Evolutionary conservation across 2,329 filamentous ascomycete species (phyloP).

Genomic region (Colletotrichum tropicale): DNA sequence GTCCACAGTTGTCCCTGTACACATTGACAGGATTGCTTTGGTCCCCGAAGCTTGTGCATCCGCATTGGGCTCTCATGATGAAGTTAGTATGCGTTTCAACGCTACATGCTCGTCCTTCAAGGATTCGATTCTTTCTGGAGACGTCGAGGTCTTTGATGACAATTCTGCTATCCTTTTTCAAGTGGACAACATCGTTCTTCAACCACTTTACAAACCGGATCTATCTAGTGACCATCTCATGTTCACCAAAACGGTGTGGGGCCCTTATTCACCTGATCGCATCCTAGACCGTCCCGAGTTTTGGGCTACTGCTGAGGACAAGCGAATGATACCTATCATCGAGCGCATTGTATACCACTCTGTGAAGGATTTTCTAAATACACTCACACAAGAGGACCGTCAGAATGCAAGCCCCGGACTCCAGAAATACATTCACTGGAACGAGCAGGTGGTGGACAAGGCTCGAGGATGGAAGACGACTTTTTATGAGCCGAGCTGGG

Average conservation of each 20-base stretch:
- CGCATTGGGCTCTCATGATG: not conserved
- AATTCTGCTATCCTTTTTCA: not conserved
- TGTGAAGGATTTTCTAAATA: not conserved
- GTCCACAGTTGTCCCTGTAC: not conserved
- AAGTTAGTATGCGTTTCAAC: not conserved
- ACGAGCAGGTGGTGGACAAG: not conserved
- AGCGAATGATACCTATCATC: not conserved
- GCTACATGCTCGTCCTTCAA: not conserved
- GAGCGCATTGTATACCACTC: slow-evolving; percentile 1
- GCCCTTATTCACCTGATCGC: not conserved
- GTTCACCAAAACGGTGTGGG: slow-evolving; percentile 1
- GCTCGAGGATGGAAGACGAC: not conserved
- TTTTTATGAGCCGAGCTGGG: not conserved
- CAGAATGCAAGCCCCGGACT: not conserved
- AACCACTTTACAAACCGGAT: not conserved
- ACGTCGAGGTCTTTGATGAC: not conserved
- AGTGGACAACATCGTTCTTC: not conserved
- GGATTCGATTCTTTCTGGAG: not conserved
- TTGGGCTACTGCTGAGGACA: slow-evolving; percentile 3
- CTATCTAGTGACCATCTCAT: not conserved
- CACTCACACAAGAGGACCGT: not conserved
- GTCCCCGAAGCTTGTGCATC: not conserved
- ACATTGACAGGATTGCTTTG: not conserved
- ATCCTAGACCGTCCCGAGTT: not conserved
- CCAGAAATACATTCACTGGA: slow-evolving; percentile 1